Evolutionary conservation across 805 yeast genomes (phyloP), one percentile per base, ranked within the genome.

Genomic region (Saturnispora dispora): DNA sequence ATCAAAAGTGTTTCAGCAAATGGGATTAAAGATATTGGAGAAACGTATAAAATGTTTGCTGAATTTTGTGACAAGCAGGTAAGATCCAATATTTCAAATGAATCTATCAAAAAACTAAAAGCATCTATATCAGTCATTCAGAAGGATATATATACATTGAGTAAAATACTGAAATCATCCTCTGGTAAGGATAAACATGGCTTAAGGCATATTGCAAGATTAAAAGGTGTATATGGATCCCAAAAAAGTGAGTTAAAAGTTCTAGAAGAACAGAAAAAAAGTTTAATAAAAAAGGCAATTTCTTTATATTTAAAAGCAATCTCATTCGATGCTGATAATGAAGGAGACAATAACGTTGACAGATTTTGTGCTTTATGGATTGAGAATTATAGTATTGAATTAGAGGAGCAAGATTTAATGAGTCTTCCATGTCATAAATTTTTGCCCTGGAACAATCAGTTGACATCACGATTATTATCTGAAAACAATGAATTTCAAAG

Each of bases 361-460:
- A 77, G 86, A 51, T 83, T 90, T 55, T 83, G 90, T 64, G 85
- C 90, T 0, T 64, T 91, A 10, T 91, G 97, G 95, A 71, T 91
- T 39, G 85, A 83, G 54, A 75, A 79, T 52, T 56, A 57, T 7
- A 54, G 53, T 15, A 55, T 57, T 9, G 15, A 36, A 4, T 57
- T 66, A 8, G 69, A 85, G 9, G 59, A 59, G 13, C 57, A 61
- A 2, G 66, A 69, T 4, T 59, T 83, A 2, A 47, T 60, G 0
- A 46, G 47, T 0, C 65, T 87, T 18, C 85, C 95, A 0, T 71
- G 77, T 13, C 71, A 72, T 60, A 82, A 82, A 57, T 77, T 88
- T 49, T 71, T 87, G 5, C 78, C 88, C 0, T 90, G 97, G 96
- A 72, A 83, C 36, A 82, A 84, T 53, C 98, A 90, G 62, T 72